Conservation (phyloP, 2,329 filamentous ascomycete genomes). For the Xenoacremonium recifei region DNA sequence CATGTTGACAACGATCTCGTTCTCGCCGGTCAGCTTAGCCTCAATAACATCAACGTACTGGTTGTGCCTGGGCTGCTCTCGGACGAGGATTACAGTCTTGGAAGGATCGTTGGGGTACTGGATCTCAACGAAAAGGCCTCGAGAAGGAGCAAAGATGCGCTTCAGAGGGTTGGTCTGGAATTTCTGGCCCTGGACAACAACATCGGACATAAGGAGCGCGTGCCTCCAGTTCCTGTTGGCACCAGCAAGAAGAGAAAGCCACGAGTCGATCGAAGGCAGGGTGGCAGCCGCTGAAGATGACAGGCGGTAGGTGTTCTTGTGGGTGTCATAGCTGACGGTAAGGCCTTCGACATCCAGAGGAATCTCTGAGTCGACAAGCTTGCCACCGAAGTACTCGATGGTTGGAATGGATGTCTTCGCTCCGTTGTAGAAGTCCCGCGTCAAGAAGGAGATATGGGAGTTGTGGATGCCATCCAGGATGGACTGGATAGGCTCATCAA, state of each 20-base stretch:
- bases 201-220: constrained; percentile 88
- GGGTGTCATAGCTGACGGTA: constrained; percentile 71
- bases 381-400: constrained; percentile 94
- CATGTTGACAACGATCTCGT: constrained; percentile 84
- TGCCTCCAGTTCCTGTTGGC: constrained; percentile 88
- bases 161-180: constrained; percentile 97
- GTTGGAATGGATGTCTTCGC: constrained; percentile 74
- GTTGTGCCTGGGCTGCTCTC: constrained; percentile 82
- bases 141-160: constrained; percentile 82
- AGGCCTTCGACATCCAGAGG: constrained; percentile 83
- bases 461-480: constrained; percentile 91
- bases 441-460: constrained; percentile 77
- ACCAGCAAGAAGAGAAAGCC: constrained; percentile 86
- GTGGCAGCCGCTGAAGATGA: constrained; percentile 70
- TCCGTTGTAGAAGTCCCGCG: constrained; percentile 75
- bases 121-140: constrained; percentile 89
- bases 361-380: constrained; percentile 69
- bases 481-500: constrained; percentile 92
- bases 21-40: constrained; percentile 70
- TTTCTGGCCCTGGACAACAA: constrained; percentile 91
- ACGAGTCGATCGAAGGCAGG: constrained; percentile 77
- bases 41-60: constrained; percentile 88
- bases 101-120: constrained; percentile 74
- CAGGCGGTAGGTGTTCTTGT: constrained; percentile 82
- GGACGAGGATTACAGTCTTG: constrained; percentile 82